Conservation (phyloP, 2,329 filamentous ascomycete species). For the Ophiostoma triangulosporum region DNA sequence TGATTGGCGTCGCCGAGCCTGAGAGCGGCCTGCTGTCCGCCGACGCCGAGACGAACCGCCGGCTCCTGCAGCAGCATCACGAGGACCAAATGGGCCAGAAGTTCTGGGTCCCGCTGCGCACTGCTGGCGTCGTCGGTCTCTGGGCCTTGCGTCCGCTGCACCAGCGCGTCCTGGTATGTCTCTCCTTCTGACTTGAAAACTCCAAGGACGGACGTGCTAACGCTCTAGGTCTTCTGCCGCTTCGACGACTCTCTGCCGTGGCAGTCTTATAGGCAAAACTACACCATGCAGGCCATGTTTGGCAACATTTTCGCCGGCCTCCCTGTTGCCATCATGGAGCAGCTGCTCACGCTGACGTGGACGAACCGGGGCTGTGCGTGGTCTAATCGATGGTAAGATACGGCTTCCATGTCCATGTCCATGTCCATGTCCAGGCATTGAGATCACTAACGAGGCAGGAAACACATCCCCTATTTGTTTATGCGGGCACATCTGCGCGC, state of each 20-base stretch:
- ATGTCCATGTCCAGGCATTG: background rate
- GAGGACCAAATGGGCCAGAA: constrained; percentile 33
- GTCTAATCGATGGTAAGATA: background rate
- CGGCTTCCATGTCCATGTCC: background rate
- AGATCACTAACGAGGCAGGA: constrained; percentile 5
- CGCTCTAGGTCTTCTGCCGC: constrained; percentile 33
- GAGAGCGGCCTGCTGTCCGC: constrained; percentile 27
- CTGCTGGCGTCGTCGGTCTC: constrained; percentile 28
- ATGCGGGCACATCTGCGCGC: constrained; percentile 37
- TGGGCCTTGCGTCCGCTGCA: constrained; percentile 41
- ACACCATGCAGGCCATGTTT: constrained; percentile 20
- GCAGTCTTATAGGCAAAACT: constrained; percentile 26
- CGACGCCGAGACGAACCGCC: constrained; percentile 27
- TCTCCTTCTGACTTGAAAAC: background rate
- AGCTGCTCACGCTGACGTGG: background rate
- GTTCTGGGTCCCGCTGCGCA: constrained; percentile 23
- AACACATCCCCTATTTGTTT: constrained; percentile 18
- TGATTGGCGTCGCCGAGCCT: constrained; percentile 48
- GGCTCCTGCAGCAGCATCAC: constrained; percentile 31
- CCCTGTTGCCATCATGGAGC: constrained; percentile 14
- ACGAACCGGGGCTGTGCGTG: background rate
- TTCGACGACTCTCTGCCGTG: constrained; percentile 37
- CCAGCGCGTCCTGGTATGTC: constrained; percentile 37
- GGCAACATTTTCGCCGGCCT: constrained; percentile 26
- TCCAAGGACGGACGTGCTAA: background rate